Percentiles rank a stretch among this genome's conserved stretches.
These are phyloP conservation scores for Candida ortonii DNA, from an alignment of 805 yeast species.

Conservation along the genomic window DNA sequence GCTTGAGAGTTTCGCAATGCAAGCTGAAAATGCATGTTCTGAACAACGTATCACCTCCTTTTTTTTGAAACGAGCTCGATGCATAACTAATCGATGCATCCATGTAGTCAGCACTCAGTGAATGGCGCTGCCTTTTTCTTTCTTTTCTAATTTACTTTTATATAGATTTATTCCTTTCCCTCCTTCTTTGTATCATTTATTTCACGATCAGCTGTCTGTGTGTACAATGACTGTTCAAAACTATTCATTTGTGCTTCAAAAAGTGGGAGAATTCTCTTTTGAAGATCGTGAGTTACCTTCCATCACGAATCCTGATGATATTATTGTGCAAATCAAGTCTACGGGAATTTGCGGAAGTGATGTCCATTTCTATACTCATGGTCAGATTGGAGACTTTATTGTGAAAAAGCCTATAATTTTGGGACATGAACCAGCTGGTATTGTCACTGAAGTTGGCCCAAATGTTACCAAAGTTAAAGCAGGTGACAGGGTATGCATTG, in stretches of 20 bases:
- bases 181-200: no score
- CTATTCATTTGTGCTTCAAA: constrained; percentile 12
- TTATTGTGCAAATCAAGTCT: constrained; percentile 35
- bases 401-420: constrained; percentile 12
- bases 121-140: no score
- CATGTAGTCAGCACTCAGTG: no score
- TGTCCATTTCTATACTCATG: constrained; percentile 44
- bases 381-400: constrained; percentile 10
- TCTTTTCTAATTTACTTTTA: no score
- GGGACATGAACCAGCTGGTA: constrained; percentile 37
- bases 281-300: constrained; percentile 28
- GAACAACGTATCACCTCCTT: no score
- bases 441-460: constrained; percentile 40
- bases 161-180: no score
- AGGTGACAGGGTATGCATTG: constrained; percentile 63
- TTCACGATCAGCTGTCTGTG: no score
- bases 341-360: constrained; percentile 69
- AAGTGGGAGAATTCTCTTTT: constrained; percentile 13
- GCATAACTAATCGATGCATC: no score
- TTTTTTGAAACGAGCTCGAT: no score
- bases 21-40: no score
- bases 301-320: constrained; percentile 27
- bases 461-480: constrained; percentile 41
- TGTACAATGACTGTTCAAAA: constrained; percentile 2
- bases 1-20: no score